Conservation (phyloP, 805 yeast genomes). For the Hanseniaspora pseudoguilliermondii region DNA sequence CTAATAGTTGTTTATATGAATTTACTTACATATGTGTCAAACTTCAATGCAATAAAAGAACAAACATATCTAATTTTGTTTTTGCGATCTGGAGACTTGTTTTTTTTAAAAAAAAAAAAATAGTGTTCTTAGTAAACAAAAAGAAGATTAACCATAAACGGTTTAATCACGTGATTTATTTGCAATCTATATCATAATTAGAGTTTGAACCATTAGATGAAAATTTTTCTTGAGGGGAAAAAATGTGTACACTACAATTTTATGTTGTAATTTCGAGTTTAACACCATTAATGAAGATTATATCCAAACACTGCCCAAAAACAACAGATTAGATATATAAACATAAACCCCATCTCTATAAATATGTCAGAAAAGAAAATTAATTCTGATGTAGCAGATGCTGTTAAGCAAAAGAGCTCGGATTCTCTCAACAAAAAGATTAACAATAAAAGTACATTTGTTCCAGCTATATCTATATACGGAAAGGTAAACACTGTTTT, state of each 20-base stretch:
- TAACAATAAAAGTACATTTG: not conserved
- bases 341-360: not conserved
- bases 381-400: not conserved
- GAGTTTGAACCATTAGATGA: not conserved
- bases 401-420: not conserved
- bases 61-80: not conserved
- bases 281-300: no score
- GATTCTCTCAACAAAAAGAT: not conserved
- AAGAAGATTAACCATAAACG: not conserved
- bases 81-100: not conserved
- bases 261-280: no score
- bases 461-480: constrained; percentile 5
- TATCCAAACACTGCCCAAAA: not conserved
- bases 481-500: constrained; percentile 3
- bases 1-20: not conserved
- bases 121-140: no score
- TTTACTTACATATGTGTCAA: no score
- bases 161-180: not conserved
- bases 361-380: not conserved
- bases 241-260: no score
- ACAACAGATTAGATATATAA: not conserved
- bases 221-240: not conserved
- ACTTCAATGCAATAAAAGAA: not conserved
- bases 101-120: not conserved
- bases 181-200: not conserved